Percentiles rank a stretch among this genome's conserved stretches.
These are phyloP conservation scores for Mesembryanthemum crystallinum DNA, from an alignment of 148 eudicot species.

Conservation along the genomic window DNA sequence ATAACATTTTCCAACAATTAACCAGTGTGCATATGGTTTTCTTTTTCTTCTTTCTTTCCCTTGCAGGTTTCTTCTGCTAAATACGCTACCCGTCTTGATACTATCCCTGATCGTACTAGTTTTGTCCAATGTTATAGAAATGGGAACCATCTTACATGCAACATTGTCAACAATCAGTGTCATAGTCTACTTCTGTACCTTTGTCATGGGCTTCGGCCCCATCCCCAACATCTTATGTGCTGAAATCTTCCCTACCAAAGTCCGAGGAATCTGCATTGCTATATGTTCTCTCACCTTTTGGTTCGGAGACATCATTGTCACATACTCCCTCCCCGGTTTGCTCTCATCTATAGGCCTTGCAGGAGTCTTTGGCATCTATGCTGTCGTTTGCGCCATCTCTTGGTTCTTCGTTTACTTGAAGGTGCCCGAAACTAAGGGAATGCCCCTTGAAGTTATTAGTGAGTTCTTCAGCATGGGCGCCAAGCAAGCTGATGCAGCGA, in stretches of 20 bases:
- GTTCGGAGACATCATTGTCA: conserved; percentile 74
- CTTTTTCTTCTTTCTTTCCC: not conserved
- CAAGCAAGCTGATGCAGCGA: conserved; percentile 38
- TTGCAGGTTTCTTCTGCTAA: conserved; percentile 64
- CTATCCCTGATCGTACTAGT: conserved; percentile 53
- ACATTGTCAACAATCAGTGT: conserved; percentile 66
- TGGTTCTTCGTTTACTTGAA: conserved; percentile 72
- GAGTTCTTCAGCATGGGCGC: conserved; percentile 86
- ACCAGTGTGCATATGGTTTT: not conserved
- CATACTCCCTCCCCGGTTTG: conserved; percentile 71
- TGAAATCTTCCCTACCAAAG: conserved; percentile 80
- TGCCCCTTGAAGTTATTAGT: conserved; percentile 86
- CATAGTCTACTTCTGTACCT: conserved; percentile 69
- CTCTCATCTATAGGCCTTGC: conserved; percentile 68
- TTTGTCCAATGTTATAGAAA: conserved; percentile 41
- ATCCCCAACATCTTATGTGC: conserved; percentile 83
- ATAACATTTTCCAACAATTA: not conserved
- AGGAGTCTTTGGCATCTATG: conserved; percentile 78
- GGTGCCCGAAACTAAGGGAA: conserved; percentile 85
- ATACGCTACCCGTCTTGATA: conserved; percentile 61
- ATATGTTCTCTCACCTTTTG: conserved; percentile 81
- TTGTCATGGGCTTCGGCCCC: conserved; percentile 89
- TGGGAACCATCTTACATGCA: conserved; percentile 52
- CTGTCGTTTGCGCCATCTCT: conserved; percentile 56
- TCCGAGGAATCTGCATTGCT: conserved; percentile 88